Conservation (phyloP, 2,329 filamentous ascomycete species). For the Cladorrhinum sp. region DNA sequence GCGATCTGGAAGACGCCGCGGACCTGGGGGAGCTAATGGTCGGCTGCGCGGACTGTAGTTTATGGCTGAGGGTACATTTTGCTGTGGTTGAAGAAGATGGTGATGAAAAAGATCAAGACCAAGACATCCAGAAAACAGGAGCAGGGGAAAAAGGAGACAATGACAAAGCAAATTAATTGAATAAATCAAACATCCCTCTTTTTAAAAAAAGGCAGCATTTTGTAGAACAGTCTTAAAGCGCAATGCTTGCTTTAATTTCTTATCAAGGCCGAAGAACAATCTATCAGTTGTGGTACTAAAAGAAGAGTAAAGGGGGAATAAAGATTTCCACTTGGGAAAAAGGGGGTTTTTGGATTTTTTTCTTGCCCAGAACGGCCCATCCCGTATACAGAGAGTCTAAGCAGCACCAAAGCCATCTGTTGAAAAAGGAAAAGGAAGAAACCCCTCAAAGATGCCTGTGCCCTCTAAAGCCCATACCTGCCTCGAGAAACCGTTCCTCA, state of each 20-base stretch:
- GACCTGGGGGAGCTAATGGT: slow-evolving; percentile 61
- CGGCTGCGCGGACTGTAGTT: slow-evolving; percentile 63
- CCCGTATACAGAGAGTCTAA: slow-evolving; percentile 51
- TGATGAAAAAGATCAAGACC: slow-evolving; percentile 17
- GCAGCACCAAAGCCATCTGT: slow-evolving; percentile 42
- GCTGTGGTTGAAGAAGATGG: slow-evolving; percentile 47
- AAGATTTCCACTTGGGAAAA: slow-evolving; percentile 14
- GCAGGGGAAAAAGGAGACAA: not conserved
- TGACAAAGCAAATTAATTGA: not conserved
- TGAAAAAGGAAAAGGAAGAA: slow-evolving; percentile 29
- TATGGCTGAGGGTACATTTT: slow-evolving; percentile 65
- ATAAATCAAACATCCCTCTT: not conserved
- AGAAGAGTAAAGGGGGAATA: slow-evolving; percentile 39
- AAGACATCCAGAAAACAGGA: not conserved
- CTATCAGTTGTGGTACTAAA: slow-evolving; percentile 25
- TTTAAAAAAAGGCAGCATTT: not conserved
- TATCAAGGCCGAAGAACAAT: not conserved
- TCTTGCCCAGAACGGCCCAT: slow-evolving; percentile 51
- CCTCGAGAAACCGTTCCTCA: slow-evolving; percentile 31
- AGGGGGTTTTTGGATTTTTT: slow-evolving; percentile 46
- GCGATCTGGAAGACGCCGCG: slow-evolving; percentile 56
- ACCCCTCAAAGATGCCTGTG: slow-evolving; percentile 42
- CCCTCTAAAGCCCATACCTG: slow-evolving; percentile 42
- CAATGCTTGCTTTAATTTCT: not conserved
- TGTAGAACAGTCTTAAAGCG: not conserved